Percentiles rank a stretch among this genome's conserved stretches.
Conservation (phyloP, 73 alveolate species). For the Paramecium biaurelia region DNA sequence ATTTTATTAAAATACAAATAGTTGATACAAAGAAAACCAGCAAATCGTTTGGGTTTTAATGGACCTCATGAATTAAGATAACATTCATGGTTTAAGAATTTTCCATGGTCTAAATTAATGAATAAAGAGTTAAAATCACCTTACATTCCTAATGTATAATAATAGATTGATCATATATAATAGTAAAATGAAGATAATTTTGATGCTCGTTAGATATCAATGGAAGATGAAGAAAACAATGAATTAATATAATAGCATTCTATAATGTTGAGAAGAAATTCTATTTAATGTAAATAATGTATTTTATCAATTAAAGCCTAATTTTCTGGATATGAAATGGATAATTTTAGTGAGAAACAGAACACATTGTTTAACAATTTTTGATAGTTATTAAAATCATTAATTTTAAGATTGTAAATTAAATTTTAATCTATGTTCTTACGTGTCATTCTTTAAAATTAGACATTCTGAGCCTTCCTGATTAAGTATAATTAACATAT, state of each 20-base stretch:
- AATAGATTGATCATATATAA: too few species aligned
- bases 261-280: conserved; percentile 57
- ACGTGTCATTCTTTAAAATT: neutral
- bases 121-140: conserved; percentile 88
- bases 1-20: neutral
- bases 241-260: conserved; percentile 29
- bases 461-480: neutral
- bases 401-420: neutral
- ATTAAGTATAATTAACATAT: neutral
- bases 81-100: conserved; percentile 95
- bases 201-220: conserved; percentile 64
- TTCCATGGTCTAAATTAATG: conserved; percentile 86
- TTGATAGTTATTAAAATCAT: neutral
- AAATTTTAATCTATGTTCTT: neutral
- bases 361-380: conserved; percentile 1
- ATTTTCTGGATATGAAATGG: conserved; percentile 30
- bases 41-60: conserved; percentile 87
- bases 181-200: conserved; percentile 67
- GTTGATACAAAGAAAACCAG: conserved; percentile 77
- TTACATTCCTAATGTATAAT: conserved; percentile 73
- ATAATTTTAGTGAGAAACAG: conserved; percentile 12
- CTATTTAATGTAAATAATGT: conserved; percentile 57
- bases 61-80: conserved; percentile 95
- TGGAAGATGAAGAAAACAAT: conserved; percentile 58
- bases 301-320: neutral